Evolutionary conservation across 495 filamentous ascomycete species (phyloP).

Genomic region (Immersiella caudata): DNA sequence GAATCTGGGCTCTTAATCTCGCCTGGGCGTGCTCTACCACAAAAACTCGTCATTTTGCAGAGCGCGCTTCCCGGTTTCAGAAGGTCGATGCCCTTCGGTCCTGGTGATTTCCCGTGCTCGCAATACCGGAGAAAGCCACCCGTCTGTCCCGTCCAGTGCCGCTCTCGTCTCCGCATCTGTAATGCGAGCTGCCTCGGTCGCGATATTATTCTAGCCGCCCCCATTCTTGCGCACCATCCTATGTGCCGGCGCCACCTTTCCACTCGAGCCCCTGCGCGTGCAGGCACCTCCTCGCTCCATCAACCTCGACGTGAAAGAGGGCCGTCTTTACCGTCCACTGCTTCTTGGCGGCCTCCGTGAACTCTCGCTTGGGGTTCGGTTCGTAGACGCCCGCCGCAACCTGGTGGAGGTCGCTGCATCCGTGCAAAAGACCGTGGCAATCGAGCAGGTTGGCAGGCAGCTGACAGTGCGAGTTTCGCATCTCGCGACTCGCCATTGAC

Average conservation of each 20-base stretch:
- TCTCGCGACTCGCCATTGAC: conserved; percentile 4
- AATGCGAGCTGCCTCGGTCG: background rate
- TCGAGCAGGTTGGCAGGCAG: conserved; percentile 2
- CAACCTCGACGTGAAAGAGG: conserved; percentile 10
- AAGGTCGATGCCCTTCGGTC: background rate
- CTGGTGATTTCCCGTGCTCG: background rate
- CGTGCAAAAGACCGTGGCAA: conserved; percentile 1
- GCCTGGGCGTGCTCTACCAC: background rate
- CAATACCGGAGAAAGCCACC: background rate
- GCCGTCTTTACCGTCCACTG: conserved; percentile 11
- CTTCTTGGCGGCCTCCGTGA: conserved; percentile 8
- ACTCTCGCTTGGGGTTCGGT: background rate
- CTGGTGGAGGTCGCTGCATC: conserved; percentile 3
- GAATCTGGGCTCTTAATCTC: conserved; percentile 25
- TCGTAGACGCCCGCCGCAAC: conserved; percentile 4
- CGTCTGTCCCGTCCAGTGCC: background rate
- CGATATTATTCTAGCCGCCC: background rate
- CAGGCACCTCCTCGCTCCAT: conserved; percentile 2
- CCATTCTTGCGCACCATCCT: background rate
- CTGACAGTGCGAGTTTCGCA: conserved; percentile 4
- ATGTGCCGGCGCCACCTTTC: background rate
- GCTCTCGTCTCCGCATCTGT: background rate
- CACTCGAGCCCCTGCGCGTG: conserved; percentile 5
- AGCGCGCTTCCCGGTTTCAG: background rate
- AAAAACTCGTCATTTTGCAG: background rate